Evolutionary conservation across 2,329 filamentous ascomycete genomes (phyloP).

Genomic region (Phoma herbarum): DNA sequence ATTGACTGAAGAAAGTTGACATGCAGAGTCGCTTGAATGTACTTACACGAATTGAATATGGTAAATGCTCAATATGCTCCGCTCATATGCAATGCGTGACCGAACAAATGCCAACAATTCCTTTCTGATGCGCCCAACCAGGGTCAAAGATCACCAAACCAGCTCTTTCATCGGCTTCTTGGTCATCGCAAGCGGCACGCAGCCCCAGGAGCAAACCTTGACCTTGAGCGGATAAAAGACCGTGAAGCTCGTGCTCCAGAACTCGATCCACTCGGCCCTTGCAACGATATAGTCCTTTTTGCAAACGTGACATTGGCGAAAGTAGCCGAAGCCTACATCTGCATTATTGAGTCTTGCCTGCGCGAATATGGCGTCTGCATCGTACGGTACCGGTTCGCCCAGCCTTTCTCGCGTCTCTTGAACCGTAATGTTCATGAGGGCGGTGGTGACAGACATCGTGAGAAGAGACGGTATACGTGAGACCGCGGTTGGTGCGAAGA

Average conservation of each 20-base stretch:
- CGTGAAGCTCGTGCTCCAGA: constrained; percentile 28
- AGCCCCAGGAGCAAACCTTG: constrained; percentile 45
- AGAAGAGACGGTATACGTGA: constrained; percentile 28
- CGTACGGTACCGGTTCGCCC: constrained; percentile 17
- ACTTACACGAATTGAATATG: neutral
- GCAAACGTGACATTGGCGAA: constrained; percentile 40
- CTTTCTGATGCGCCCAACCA: too few relatives aligned
- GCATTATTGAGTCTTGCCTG: constrained; percentile 27
- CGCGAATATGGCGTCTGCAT: constrained; percentile 25
- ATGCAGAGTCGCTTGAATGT: neutral
- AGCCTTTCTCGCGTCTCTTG: constrained; percentile 17
- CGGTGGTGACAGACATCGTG: constrained; percentile 26
- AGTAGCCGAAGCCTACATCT: constrained; percentile 26
- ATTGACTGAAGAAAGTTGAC: neutral
- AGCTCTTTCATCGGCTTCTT: constrained; percentile 24
- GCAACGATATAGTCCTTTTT: constrained; percentile 39
- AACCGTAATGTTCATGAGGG: constrained; percentile 21
- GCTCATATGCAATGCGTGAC: constrained; percentile 2
- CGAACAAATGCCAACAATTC: too few relatives aligned
- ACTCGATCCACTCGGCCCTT: constrained; percentile 46
- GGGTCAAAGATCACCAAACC: neutral
- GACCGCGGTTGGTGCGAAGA: constrained; percentile 27
- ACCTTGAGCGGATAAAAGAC: constrained; percentile 35
- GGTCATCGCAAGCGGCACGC: constrained; percentile 35
- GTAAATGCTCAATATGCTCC: constrained; percentile 1